phyloP scores from a whole-genome alignment of 2,329 filamentous ascomycete species.

The Aspergillus arachidicola region DNA sequence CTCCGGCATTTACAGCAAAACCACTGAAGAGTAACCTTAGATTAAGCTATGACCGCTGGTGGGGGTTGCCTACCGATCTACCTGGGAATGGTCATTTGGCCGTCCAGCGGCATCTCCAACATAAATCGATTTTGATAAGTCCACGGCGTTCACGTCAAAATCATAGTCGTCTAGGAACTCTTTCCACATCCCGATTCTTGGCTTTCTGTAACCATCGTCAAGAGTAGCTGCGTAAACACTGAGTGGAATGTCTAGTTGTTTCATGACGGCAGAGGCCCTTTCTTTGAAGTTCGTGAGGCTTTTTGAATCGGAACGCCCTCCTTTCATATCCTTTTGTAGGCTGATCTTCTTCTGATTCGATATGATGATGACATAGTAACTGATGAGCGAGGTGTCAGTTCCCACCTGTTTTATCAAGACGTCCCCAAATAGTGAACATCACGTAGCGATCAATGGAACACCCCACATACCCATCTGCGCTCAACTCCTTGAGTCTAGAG shows the following conservation, averaged over 20 bases:
- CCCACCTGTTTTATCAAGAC: not conserved
- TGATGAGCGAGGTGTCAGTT: slow-evolving; percentile 32
- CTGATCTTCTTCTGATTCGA: slow-evolving; percentile 88
- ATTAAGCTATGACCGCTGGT: slow-evolving; percentile 1
- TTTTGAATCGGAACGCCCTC: slow-evolving; percentile 66
- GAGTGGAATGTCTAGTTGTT: slow-evolving; percentile 68
- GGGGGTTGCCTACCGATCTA: slow-evolving; percentile 53
- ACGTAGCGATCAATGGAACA: not conserved
- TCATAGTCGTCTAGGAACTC: slow-evolving; percentile 65
- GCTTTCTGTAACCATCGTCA: slow-evolving; percentile 83
- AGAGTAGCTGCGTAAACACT: slow-evolving; percentile 84
- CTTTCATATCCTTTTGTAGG: slow-evolving; percentile 72
- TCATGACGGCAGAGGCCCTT: slow-evolving; percentile 72
- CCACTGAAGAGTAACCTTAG: slow-evolving; percentile 55
- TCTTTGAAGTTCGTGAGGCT: slow-evolving; percentile 79
- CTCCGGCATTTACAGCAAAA: slow-evolving; percentile 80
- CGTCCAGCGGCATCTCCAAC: slow-evolving; percentile 79
- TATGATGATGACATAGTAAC: slow-evolving; percentile 75
- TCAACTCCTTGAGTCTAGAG: slow-evolving; percentile 64
- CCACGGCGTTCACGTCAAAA: slow-evolving; percentile 61
- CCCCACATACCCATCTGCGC: slow-evolving; percentile 65
- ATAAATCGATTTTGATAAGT: slow-evolving; percentile 74
- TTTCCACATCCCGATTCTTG: slow-evolving; percentile 85
- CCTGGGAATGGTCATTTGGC: slow-evolving; percentile 61
- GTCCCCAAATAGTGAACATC: not conserved